A percentile compares a stretch with the other conserved stretches of the same genome.
Conservation (phyloP, 2,329 filamentous ascomycete genomes). For the Trichoderma sp. region DNA sequence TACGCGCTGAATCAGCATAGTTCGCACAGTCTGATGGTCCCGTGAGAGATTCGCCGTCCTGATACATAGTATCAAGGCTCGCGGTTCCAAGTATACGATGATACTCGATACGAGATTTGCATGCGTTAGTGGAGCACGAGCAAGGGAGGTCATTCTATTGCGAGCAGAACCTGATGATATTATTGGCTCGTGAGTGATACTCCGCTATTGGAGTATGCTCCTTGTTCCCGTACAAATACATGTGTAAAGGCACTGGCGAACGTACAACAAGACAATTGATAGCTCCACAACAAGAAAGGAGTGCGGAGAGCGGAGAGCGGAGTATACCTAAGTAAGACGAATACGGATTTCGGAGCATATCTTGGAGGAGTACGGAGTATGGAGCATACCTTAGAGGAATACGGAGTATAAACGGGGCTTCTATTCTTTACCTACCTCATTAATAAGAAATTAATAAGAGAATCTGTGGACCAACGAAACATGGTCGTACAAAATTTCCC, state of each 20-base stretch:
- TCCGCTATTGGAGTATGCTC: neutral
- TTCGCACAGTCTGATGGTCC: neutral
- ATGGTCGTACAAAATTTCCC: neutral
- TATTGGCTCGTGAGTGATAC: neutral
- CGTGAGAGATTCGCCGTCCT: neutral
- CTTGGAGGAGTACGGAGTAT: neutral
- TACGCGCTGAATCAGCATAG: no score
- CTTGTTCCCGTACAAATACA: neutral
- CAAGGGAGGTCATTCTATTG: neutral
- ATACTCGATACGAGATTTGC: neutral
- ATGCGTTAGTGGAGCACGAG: neutral
- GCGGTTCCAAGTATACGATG: neutral
- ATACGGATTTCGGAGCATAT: neutral
- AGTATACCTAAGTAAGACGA: neutral
- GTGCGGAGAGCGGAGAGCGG: no score
- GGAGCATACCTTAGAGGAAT: neutral
- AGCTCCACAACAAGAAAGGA: neutral
- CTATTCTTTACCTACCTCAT: neutral
- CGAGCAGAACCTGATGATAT: neutral
- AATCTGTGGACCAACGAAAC: neutral
- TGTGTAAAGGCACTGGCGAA: neutral
- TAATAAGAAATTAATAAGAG: neutral
- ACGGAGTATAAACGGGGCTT: neutral
- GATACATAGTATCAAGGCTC: neutral
- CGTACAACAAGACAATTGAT: neutral